phyloP scores from a whole-genome alignment of 352 stramenopile species.

The Globisporangium carolinianum region DNA sequence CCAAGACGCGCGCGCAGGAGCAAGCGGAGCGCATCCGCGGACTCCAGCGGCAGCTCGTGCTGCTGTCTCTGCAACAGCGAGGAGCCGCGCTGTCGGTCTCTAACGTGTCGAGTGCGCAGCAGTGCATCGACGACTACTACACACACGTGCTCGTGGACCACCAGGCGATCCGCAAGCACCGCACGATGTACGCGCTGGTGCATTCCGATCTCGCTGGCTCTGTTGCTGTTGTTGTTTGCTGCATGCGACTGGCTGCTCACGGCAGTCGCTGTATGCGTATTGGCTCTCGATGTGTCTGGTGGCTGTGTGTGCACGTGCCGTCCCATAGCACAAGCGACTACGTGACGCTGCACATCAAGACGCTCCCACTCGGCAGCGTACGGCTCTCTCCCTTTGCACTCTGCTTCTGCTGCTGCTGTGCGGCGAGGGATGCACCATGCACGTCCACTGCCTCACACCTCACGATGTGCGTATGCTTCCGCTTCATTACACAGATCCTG shows the following conservation, averaged over 20 bases:
- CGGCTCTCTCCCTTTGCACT: background rate
- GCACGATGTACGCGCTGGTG: slow-evolving; percentile 33
- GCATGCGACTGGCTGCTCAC: too few relatives aligned
- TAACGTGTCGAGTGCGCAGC: too few relatives aligned
- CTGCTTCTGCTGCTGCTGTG: too few relatives aligned
- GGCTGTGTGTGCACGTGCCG: background rate
- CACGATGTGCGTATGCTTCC: too few relatives aligned
- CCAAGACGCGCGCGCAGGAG: slow-evolving; percentile 51
- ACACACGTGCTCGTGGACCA: slow-evolving; percentile 38
- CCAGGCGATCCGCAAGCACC: slow-evolving; percentile 48
- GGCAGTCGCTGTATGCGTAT: background rate
- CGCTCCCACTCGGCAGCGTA: slow-evolving; percentile 70
- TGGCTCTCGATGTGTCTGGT: background rate
- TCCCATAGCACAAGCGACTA: slow-evolving; percentile 38
- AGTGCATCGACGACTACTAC: slow-evolving; percentile 33
- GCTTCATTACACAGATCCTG: slow-evolving; percentile 25
- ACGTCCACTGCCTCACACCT: too few relatives aligned
- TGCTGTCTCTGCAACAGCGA: slow-evolving; percentile 8
- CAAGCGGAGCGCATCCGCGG: slow-evolving; percentile 22
- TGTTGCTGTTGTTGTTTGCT: too few relatives aligned
- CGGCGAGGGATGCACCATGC: too few relatives aligned
- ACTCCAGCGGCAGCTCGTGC: slow-evolving; percentile 47
- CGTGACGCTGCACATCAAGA: slow-evolving; percentile 66
- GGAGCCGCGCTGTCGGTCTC: too few relatives aligned
- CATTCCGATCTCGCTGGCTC: too few relatives aligned